These are phyloP conservation scores for Pterocarpus macrocarpus DNA, from an alignment of 306 rosid species.

Conservation along the genomic window DNA sequence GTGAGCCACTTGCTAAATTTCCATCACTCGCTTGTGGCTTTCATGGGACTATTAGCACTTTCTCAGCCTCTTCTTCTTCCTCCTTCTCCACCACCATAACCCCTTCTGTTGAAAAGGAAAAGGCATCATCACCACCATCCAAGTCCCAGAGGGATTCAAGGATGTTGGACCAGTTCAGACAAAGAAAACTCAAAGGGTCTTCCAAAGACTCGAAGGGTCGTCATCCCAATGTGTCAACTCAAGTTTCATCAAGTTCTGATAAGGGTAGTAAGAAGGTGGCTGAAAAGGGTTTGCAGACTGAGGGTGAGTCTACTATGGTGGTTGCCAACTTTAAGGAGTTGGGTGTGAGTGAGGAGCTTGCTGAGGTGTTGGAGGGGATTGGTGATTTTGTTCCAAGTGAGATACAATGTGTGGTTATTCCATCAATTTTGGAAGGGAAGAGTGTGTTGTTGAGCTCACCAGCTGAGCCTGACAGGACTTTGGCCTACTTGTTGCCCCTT, in stretches of 20 bases:
- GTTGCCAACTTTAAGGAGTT: slow-evolving; percentile 62
- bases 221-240: neutral
- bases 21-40: slow-evolving; percentile 43
- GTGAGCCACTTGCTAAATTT: slow-evolving; percentile 46
- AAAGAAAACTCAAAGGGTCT: slow-evolving; percentile 75
- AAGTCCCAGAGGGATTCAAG: slow-evolving; percentile 63
- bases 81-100: slow-evolving; percentile 8
- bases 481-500: slow-evolving; percentile 90
- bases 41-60: slow-evolving; percentile 51
- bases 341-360: slow-evolving; percentile 73
- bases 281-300: slow-evolving; percentile 44
- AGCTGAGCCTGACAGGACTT: slow-evolving; percentile 73
- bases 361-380: slow-evolving; percentile 67
- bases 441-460: slow-evolving; percentile 80
- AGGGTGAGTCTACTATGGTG: slow-evolving; percentile 54
- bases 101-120: neutral
- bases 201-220: slow-evolving; percentile 41
- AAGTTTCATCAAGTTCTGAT: too few species aligned
- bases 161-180: slow-evolving; percentile 70
- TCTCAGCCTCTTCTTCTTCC: slow-evolving; percentile 57
- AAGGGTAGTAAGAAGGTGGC: too few species aligned
- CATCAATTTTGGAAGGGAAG: slow-evolving; percentile 77
- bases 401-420: slow-evolving; percentile 77
- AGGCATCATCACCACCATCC: slow-evolving; percentile 26
- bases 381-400: slow-evolving; percentile 75